phyloP scores from a whole-genome alignment of 2,329 filamentous ascomycete species.

The Tolypocladium nubicola region DNA sequence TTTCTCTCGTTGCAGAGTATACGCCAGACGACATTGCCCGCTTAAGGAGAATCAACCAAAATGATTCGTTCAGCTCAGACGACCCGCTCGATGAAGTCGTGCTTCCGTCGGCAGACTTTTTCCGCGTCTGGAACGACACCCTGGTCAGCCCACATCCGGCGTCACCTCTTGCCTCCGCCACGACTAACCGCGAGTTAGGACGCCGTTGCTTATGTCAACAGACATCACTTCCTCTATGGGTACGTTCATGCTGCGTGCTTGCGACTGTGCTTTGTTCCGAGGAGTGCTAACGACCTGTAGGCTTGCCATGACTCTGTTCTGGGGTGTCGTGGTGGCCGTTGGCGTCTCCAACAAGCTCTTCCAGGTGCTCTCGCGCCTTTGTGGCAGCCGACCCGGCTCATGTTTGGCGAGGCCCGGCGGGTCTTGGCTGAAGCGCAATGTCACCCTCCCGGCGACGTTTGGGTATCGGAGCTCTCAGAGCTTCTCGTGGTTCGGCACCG shows the following conservation, averaged over 20 bases:
- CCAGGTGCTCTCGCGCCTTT: constrained; percentile 3
- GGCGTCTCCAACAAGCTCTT: constrained; percentile 22
- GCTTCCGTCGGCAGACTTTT: not conserved
- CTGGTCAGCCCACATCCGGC: not conserved
- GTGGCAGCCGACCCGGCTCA: not conserved
- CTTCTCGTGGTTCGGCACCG: constrained; percentile 30
- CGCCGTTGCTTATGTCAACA: not conserved
- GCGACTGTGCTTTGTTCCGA: not conserved
- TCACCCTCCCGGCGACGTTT: constrained; percentile 31
- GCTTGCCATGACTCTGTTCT: constrained; percentile 27
- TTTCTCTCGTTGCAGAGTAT: not conserved
- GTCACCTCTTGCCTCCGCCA: not conserved
- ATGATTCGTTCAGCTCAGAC: not conserved
- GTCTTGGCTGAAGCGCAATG: constrained; percentile 20
- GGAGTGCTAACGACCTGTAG: not conserved
- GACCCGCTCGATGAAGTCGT: not conserved
- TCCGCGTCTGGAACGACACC: not conserved
- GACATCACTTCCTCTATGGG: not conserved
- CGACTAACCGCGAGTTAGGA: not conserved
- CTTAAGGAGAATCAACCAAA: not conserved
- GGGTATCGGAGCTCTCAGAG: constrained; percentile 31
- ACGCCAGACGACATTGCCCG: not conserved
- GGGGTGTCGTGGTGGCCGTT: constrained; percentile 25
- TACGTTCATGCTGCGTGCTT: not conserved
- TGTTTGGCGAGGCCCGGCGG: not conserved